Evolutionary conservation across 148 eudicot species (phyloP), one percentile per base, ranked within the genome.

Genomic region (Vaccinium corymbosum): DNA sequence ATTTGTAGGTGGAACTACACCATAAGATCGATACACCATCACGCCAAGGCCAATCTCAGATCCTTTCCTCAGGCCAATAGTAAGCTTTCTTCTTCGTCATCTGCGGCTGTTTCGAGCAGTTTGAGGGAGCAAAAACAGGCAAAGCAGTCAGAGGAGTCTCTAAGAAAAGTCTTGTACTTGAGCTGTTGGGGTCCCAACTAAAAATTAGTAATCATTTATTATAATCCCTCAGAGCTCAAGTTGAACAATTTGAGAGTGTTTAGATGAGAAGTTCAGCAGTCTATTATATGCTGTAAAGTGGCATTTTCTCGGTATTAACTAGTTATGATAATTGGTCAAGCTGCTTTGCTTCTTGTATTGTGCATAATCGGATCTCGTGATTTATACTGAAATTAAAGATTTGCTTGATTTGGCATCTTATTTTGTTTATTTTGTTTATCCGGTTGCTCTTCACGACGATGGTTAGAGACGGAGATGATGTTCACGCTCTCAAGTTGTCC

Each of bases 121-220:
- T 22, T 32, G 78, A 86, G 48, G 29, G 85, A 79, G 29, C 78
- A 83, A 11, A 79, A 42, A 42, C 6, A 83, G 49, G 50, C 77
- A 29, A 76, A 55, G 57, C 80, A 79, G 14, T 80, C 85, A 10
- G 89, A 88, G 42, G 89, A 88, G 75, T 85, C 89, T 16, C 78
- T 88, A 7, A 83, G 85, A 32, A 85, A 73, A 75, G 89, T 87
- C 50, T 83, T 87, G 87, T 87, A 85, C 76, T 83, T 88, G 86
- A 85, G 88, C 74, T 85, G 90, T 48, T 88, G 90, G 90, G 87
- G 87, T 75, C 88, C 90, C 50, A 85, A 83, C 46, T 42, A 42
- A 42, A 5, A 42, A 3, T 42, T 4, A 42, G 5, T 42, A 42
- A 42, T 0, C 6, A 42, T 42, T 61, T 17, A 35, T 61, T 17